A percentile compares a stretch with the other conserved stretches of the same genome.
Evolutionary conservation across 768 basidiomycete genomes (phyloP).

Genomic region (Ramaria sp.): DNA sequence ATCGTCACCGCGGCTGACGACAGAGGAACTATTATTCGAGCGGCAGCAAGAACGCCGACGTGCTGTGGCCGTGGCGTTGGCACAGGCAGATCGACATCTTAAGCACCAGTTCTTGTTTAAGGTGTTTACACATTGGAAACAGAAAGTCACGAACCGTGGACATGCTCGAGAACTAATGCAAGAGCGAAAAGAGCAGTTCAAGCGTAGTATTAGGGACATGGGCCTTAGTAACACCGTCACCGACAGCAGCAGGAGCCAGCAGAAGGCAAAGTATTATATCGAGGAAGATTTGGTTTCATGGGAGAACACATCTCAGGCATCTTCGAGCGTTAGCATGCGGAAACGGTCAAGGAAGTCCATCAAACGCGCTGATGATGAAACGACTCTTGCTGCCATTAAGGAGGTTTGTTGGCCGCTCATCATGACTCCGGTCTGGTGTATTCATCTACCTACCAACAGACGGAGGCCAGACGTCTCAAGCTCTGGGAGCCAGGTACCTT

Average conservation of each 20-base stretch:
- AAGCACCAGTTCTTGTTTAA: neutral
- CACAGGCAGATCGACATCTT: neutral
- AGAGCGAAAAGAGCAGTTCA: slow-evolving; percentile 16
- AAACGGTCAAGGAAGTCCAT: neutral
- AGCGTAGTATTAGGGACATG: slow-evolving; percentile 10
- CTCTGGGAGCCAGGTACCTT: slow-evolving; percentile 73
- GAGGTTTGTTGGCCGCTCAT: slow-evolving; percentile 31
- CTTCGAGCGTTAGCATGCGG: neutral
- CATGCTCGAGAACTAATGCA: neutral
- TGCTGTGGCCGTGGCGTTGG: neutral
- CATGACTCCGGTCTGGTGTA: neutral
- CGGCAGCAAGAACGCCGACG: neutral
- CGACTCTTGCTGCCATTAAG: slow-evolving; percentile 2
- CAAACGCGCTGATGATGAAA: slow-evolving; percentile 4
- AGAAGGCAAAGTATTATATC: neutral
- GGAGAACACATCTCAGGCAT: neutral
- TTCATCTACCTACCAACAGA: neutral
- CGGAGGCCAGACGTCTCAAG: slow-evolving; percentile 24
- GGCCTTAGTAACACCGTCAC: neutral
- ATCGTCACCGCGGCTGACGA: neutral
- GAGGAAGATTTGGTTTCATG: slow-evolving; percentile 8
- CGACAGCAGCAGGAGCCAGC: neutral
- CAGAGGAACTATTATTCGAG: neutral
- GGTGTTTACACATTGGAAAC: slow-evolving; percentile 4
- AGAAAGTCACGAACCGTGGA: neutral